Base-by-base conservation (phyloP, 2,329 filamentous ascomycete genomes). In the Cryphonectria japonica region DNA sequence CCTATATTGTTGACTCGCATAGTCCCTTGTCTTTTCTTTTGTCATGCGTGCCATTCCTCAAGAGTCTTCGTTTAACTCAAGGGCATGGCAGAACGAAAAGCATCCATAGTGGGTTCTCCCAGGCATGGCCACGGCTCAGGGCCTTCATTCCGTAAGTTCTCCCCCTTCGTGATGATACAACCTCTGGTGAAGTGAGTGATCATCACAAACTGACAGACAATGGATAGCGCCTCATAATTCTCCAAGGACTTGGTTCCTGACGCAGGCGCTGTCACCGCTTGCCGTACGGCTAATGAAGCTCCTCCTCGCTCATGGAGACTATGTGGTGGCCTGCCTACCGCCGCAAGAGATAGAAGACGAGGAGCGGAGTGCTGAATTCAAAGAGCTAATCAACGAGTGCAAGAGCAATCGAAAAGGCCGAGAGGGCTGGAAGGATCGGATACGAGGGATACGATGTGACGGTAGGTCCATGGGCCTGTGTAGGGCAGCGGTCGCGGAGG, bases 231-330 rank as follows among this genome's bases (percentile, higher is more conserved):
- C 88, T 32, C 88, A 91, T 80, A 91, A 91, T 78, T 91, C 88
- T 43, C 94, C 95, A 66, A 91, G 95, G 77, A 93, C 95, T 77
- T 98, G 96, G 96, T 91, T 99, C 78, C 85, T 99, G 75, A 97
- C 95, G 14, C 92, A 93, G 71, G 93, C 93, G 46, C 88, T 95
- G 72, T 95, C 94, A 50, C 94, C 95, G 16, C 88, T 98, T 74
- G 92, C 92, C 68, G 92, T 97, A 72, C 92, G 93, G 62, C 87
- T 98, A 71, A 92, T 94, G 68, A 90, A 92, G 69, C 89, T 93
- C 76, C 86, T 97, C 60, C 90, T 98, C 64, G 89, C 89, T n/a
- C 94, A 98, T 81, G 95, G 96, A 65, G 96, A 98, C 81, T 95
- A 92, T 79, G 92, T 97, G 63, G 92, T 95, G 64, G 92, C 94